Evolutionary conservation across 148 eudicot genomes (phyloP).

Genomic region (Vaccinium vitisidaea): DNA sequence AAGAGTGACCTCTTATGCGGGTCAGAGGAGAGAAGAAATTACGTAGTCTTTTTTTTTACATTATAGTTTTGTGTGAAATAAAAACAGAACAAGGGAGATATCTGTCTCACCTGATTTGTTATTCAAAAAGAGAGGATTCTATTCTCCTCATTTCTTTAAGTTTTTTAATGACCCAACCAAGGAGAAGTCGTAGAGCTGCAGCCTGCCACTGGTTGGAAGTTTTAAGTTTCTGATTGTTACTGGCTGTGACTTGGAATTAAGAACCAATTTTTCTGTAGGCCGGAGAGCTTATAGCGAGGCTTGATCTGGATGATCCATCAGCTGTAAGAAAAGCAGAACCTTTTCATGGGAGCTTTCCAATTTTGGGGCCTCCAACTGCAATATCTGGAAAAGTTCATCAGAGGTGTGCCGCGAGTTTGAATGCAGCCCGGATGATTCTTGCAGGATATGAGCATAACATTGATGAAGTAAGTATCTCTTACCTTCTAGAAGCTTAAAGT

Average conservation of each 20-base stretch:
- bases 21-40: background rate
- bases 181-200: background rate
- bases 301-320: conserved; percentile 96
- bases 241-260: background rate
- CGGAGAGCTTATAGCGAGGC: conserved; percentile 92
- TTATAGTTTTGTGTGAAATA: background rate
- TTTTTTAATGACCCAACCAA: background rate
- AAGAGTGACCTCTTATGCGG: background rate
- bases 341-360: conserved; percentile 79
- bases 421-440: conserved; percentile 92
- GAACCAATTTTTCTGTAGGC: conserved; percentile 50
- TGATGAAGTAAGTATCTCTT: conserved; percentile 66
- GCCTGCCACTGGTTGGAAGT: background rate
- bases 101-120: background rate
- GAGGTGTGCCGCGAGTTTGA: conserved; percentile 87
- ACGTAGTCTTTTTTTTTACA: background rate
- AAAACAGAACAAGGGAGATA: background rate
- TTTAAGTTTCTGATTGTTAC: background rate
- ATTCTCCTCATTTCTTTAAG: background rate
- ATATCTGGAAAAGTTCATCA: conserved; percentile 98
- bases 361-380: conserved; percentile 90
- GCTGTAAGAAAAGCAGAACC: conserved; percentile 99
- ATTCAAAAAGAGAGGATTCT: background rate
- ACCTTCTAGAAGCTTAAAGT: background rate
- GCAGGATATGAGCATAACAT: conserved; percentile 95